phyloP scores from a whole-genome alignment of 768 basidiomycete species.

The Kwoniella botswanensis region DNA sequence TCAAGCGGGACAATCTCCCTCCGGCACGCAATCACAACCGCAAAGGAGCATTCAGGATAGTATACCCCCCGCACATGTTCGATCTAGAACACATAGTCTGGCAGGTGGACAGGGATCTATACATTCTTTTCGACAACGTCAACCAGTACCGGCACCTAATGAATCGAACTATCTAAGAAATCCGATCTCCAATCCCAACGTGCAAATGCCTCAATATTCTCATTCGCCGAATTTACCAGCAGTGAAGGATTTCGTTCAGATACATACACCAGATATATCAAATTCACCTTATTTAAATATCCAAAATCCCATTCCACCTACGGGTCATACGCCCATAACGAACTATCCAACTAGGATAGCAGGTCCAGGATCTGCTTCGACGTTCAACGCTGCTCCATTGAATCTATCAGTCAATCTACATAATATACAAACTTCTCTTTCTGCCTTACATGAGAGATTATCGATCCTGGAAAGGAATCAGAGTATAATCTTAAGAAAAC shows the following conservation, averaged over 20 bases:
- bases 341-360: slow-evolving; percentile 32
- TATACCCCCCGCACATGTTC: neutral
- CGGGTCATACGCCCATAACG: slow-evolving; percentile 29
- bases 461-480: slow-evolving; percentile 49
- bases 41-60: neutral
- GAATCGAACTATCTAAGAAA: neutral
- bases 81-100: slow-evolving; percentile 42
- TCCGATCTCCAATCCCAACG: neutral
- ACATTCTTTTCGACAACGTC: slow-evolving; percentile 32
- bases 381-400: slow-evolving; percentile 33
- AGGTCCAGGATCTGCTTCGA: slow-evolving; percentile 39
- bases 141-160: neutral
- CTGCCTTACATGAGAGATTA: slow-evolving; percentile 52
- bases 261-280: slow-evolving; percentile 26
- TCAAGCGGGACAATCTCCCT: slow-evolving; percentile 11
- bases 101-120: slow-evolving; percentile 32
- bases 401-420: slow-evolving; percentile 44
- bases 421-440: slow-evolving; percentile 53
- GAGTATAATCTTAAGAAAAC: slow-evolving; percentile 38
- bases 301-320: neutral
- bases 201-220: slow-evolving; percentile 1
- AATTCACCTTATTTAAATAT: slow-evolving; percentile 28
- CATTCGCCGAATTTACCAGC: slow-evolving; percentile 20
- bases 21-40: neutral
- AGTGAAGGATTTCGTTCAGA: slow-evolving; percentile 25